Base-by-base conservation (phyloP, 2,329 filamentous ascomycete genomes). In the Neonectria punicea region DNA sequence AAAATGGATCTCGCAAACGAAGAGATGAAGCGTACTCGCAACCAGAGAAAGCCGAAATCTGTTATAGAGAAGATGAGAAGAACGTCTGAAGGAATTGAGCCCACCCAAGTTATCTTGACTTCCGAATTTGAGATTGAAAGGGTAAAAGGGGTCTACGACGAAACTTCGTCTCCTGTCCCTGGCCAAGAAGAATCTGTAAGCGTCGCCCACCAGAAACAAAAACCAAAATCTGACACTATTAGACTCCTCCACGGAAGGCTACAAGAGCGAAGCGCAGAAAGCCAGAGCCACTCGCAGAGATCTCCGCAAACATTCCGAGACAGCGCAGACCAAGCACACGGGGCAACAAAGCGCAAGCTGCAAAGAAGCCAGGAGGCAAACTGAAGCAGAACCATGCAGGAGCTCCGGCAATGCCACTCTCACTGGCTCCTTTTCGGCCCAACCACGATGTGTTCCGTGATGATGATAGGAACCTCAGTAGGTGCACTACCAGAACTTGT, bases 1-100 rank as follows among this genome's bases (percentile, higher is more conserved):
- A 85, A 93, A n/a, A 94, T 94, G 75, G 92, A 95, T 77, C 89
- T 92, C 58, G 92, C 92, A 5, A 92, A 90, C 5, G 86, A 89
- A 16, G 87, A 91, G 66, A 91, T 92, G 84, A 90, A 89, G 71
- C 86, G 90, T 50, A 92, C 89, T 80, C 85, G 92, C 56, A 94
- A 94, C 75, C 92, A 95, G 78, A 89, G 91, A 72, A 95, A 95
- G 77, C 88, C 90, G 58, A 85, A 83, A n/a, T 90, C 88, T 1
- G 89, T 93, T n/a, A 80, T 93, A 22, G 83, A 87, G 60, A 86
- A 87, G 63, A 89, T 95, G 78, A 85, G 89, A 70, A 78, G 84
- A 57, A 88, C 87, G 18, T 93, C 92, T 1, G 83, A 85, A 67
- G 82, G 84, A 2, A 87, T 93, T 36, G 85, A 87, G 61, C 86